Evolutionary conservation across 2,329 filamentous ascomycete species (phyloP), one percentile per base, ranked within the genome.

Genomic region (Hymenoscyphus linearis): DNA sequence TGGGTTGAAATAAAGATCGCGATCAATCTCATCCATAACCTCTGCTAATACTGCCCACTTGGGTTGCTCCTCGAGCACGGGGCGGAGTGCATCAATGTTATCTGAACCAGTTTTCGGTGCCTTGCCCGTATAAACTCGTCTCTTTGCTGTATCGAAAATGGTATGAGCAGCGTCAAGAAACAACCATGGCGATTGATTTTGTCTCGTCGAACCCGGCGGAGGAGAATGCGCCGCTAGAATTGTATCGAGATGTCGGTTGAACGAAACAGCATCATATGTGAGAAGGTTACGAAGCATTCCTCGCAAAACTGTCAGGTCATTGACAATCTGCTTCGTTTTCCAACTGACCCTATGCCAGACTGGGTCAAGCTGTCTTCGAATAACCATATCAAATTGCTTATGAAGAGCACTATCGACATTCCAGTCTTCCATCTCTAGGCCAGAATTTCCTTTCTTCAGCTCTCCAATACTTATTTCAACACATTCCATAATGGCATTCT

Each of bases 301-400:
- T 61, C 93, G 85, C 40, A 99, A 80, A 18, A 96, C 86, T 0
- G 88, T 89, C 67, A 99, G 75, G 72, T 98, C 95, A 69, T 87
- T 89, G 60, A 96, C 93, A 67, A 99, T 96, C 75, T 97, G 93
- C 70, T 89, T 91, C 2, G 93, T 98, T 75, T 95, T 92, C 82
- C 90, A 96, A 74, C 90, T 97, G 57, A 96, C 90, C 59, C 95
- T 86, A 77, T 99, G 95, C 95, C 95, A 99, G 62, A 98, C 93
- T 4, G 93, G 93, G 71, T 98, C 93, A 18, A 99, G 79, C 74
- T 99, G 95, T 61, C 93, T 84, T 64, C 93, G 84, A 57, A 99
- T 86, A 60, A 93, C 88, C 63, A 90, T 80, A 73, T 98, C 95
- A 73, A 99, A 99, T 70, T 92, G 96, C 71, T 89, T 90, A 67